phyloP scores from a whole-genome alignment of 108 stramenopile species.

The Fistulifera pelliculosa region DNA sequence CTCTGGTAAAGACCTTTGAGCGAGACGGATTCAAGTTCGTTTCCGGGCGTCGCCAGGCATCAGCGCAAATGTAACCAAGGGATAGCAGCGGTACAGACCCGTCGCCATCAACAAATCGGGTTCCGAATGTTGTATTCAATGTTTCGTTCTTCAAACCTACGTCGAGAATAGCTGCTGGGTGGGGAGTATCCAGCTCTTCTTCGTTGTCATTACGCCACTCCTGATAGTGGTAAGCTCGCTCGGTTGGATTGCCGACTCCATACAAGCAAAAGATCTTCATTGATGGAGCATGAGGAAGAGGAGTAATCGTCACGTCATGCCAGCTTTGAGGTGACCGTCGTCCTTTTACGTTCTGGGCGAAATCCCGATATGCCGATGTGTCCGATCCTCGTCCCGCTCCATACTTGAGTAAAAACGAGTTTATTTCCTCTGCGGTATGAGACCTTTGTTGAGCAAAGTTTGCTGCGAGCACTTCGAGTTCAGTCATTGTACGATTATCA shows the following conservation, averaged over 20 bases:
- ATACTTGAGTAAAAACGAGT: conserved; percentile 42
- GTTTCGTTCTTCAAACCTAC: conserved; percentile 36
- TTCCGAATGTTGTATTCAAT: conserved; percentile 44
- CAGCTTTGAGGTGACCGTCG: conserved; percentile 36
- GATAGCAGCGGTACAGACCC: conserved; percentile 74
- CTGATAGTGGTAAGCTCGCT: conserved; percentile 75
- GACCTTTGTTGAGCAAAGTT: conserved; percentile 10
- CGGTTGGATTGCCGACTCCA: conserved; percentile 71
- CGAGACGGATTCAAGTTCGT: conserved; percentile 59
- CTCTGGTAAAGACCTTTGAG: conserved; percentile 50
- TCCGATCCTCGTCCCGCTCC: conserved; percentile 53
- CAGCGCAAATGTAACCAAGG: conserved; percentile 78
- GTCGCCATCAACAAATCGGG: conserved; percentile 70
- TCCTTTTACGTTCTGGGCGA: conserved; percentile 19
- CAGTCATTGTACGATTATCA: background rate
- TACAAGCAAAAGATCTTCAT: conserved; percentile 85
- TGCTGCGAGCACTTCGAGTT: background rate
- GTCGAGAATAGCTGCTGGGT: conserved; percentile 59
- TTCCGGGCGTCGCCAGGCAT: conserved; percentile 44
- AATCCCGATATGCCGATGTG: conserved; percentile 23
- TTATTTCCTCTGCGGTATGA: conserved; percentile 14
- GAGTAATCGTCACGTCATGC: conserved; percentile 61
- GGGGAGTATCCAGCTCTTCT: conserved; percentile 10
- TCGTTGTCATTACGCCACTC: conserved; percentile 9
- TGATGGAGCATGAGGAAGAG: conserved; percentile 73